Conservation (phyloP, 768 basidiomycete species). For the Boletales sp. region DNA sequence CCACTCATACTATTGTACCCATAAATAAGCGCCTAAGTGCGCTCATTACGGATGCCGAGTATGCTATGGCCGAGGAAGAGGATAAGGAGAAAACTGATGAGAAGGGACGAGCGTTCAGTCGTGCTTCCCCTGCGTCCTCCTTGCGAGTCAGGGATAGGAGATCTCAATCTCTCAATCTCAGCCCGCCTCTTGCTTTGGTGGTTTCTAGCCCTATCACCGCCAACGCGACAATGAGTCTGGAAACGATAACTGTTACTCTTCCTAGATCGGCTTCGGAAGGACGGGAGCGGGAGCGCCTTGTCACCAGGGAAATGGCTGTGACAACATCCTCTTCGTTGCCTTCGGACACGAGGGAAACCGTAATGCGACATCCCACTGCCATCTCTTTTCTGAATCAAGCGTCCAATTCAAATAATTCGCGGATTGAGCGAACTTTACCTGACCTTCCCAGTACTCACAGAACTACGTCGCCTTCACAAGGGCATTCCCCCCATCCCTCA, state of each 20-base stretch:
- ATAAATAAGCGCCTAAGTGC: conserved; percentile 64
- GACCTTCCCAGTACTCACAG: conserved; percentile 25
- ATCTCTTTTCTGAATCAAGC: conserved; percentile 18
- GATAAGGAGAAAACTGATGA: conserved; percentile 27
- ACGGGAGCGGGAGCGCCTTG: conserved; percentile 39
- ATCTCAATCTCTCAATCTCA: conserved; percentile 61
- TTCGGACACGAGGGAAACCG: conserved; percentile 23
- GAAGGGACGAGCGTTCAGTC: conserved; percentile 15
- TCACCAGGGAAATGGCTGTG: conserved; percentile 39
- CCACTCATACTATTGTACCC: conserved; percentile 68
- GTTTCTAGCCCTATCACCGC: conserved; percentile 21
- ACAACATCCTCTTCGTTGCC: conserved; percentile 37
- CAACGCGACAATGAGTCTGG: conserved; percentile 30
- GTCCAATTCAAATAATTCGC: conserved; percentile 26
- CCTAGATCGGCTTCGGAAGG: conserved; percentile 26
- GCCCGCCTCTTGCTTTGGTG: conserved; percentile 31
- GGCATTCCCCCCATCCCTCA: conserved; percentile 26
- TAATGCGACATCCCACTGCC: conserved; percentile 21
- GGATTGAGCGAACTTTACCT: conserved; percentile 28
- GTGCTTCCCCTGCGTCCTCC: conserved; percentile 42
- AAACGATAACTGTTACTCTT: conserved; percentile 27
- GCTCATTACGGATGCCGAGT: conserved; percentile 64
- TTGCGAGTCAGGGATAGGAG: conserved; percentile 51
- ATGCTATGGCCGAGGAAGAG: conserved; percentile 62
- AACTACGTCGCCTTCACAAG: conserved; percentile 1